phyloP scores from a whole-genome alignment of 768 basidiomycete species.

The Tulasnella sp. region DNA sequence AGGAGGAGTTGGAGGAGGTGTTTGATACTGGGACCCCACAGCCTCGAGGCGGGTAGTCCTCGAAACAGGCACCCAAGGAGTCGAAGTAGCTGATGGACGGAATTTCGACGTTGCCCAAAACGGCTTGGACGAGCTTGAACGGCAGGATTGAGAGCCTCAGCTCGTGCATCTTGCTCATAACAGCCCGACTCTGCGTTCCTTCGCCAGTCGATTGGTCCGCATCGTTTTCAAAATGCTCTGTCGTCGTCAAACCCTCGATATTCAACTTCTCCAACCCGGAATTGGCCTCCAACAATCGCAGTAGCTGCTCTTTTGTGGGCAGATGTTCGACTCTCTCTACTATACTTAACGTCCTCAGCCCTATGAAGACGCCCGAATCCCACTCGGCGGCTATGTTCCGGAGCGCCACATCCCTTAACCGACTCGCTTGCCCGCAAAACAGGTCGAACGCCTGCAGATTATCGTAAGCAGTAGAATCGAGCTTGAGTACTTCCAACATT shows the following conservation, averaged over 20 bases:
- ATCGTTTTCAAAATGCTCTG: background rate
- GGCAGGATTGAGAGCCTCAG: background rate
- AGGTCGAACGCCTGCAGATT: background rate
- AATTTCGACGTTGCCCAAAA: background rate
- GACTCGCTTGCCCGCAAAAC: background rate
- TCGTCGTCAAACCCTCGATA: background rate
- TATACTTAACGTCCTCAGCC: background rate
- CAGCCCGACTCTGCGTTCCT: background rate
- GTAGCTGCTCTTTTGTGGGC: background rate
- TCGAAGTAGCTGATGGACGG: background rate
- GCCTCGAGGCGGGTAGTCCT: background rate
- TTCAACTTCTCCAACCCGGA: background rate
- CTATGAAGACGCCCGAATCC: background rate
- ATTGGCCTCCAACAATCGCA: background rate
- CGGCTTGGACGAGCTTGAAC: background rate
- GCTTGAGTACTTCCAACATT: background rate
- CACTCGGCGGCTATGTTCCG: background rate
- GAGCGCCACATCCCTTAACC: background rate
- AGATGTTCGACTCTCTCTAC: background rate
- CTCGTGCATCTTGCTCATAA: background rate
- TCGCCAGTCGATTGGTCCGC: background rate
- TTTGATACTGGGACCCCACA: background rate
- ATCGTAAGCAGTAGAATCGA: background rate
- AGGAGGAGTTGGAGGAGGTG: background rate
- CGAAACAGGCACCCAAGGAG: background rate